phyloP scores from a whole-genome alignment of 257 asterid species.

The Ballota nigra region DNA sequence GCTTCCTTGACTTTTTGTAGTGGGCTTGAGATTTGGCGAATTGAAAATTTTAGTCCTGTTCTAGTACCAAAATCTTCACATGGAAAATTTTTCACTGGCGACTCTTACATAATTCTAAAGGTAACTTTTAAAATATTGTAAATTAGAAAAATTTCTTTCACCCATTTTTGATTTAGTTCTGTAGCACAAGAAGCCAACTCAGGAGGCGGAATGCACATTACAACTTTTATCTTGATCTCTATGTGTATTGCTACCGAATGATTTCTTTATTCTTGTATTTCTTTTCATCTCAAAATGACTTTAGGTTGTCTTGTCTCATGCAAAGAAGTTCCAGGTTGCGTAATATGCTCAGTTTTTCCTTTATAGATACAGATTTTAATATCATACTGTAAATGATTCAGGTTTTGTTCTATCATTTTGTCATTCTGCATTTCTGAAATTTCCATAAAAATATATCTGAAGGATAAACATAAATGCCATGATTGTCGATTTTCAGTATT shows the following conservation, averaged over 20 bases:
- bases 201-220: too few relatives aligned
- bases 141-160: neutral
- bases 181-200: conserved; percentile 9
- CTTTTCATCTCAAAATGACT: neutral
- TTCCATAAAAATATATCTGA: neutral
- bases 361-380: neutral
- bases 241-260: too few relatives aligned
- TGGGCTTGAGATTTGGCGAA: conserved; percentile 86
- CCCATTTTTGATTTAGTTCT: neutral
- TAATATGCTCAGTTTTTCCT: neutral
- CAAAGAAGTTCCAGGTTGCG: neutral
- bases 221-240: too few relatives aligned
- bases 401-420: neutral
- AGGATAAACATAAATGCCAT: neutral
- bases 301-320: neutral
- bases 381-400: neutral
- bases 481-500: neutral
- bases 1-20: conserved; percentile 46
- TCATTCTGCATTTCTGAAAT: neutral
- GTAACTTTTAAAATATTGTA: conserved; percentile 30
- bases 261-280: neutral
- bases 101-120: conserved; percentile 74
- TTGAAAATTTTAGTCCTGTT: conserved; percentile 59
- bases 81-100: conserved; percentile 78
- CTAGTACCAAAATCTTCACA: conserved; percentile 55